Evolutionary conservation across 306 rosid genomes (phyloP), one percentile per base, ranked within the genome.

Genomic region (Cicer bijugum): DNA sequence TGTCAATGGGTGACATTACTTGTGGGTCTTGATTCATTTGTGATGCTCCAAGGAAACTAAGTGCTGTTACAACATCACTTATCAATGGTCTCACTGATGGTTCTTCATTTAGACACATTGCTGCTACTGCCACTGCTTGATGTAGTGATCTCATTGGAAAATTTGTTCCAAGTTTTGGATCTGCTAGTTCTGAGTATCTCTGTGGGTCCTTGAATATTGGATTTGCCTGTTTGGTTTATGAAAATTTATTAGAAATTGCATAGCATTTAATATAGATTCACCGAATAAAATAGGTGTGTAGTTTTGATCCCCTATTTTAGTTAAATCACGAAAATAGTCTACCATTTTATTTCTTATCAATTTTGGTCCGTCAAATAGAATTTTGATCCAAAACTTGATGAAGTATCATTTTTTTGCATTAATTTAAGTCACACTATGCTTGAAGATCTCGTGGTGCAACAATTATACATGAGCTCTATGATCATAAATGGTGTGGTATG

Each of bases 121-220:
- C 97, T 45, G 98, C 97, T 7, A 94, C 88, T 6, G 98, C 98
- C 9, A 94, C 86, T 15, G 97, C 98, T 86, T 94, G 98, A 44
- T 94, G 85, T 39, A 94, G 35, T 4, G 84, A 82, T 81, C 91
- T 84, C 6, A 77, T 40, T 0, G 96, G 95, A 11, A 66, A 87
- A 1, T 85, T 87, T 62, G 86, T 83, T 19, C 8, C 7, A 3
- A 94, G 86, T 35, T 67, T 72, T 8, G 95, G 96, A 86, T 94
- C 98, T 0, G 88, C 97, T 47, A 94, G 16, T 28, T 84, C 82
- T 28, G 51, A 39, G 78, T 80, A 89, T 77, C 81, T 86, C 0
- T 51, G 55, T 1, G 91, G 89, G 5, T 87, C 89, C 80, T 86
- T 91, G 74, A 94, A 89, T 48, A 87, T 43, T 37, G 96, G 95